Percentiles rank a stretch among this genome's conserved stretches.
Conservation (phyloP, 768 basidiomycete species). For the Mycena leptocephala region DNA sequence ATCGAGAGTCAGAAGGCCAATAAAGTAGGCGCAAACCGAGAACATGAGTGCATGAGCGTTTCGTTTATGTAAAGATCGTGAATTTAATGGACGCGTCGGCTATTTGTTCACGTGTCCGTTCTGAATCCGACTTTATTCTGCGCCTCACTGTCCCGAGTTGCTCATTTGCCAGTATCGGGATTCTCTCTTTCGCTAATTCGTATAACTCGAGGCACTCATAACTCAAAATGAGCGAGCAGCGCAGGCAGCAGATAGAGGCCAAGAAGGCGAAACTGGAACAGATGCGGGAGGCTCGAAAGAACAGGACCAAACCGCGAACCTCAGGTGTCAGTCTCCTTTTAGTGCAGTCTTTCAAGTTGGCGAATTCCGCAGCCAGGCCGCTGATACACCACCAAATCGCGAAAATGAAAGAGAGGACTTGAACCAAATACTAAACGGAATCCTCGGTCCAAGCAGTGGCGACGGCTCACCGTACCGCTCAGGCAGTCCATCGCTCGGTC, state of each 20-base stretch:
- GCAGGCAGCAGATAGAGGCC: slow-evolving; percentile 91
- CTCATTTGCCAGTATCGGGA: too few species aligned
- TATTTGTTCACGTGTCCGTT: slow-evolving; percentile 11
- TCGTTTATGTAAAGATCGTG: too few species aligned
- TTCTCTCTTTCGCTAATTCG: background rate
- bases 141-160: too few species aligned
- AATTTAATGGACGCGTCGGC: background rate
- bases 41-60: too few species aligned
- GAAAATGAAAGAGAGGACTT: slow-evolving; percentile 79
- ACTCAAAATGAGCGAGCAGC: slow-evolving; percentile 71
- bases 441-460: slow-evolving; percentile 69
- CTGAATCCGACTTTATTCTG: too few species aligned
- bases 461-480: slow-evolving; percentile 82
- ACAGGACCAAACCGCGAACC: slow-evolving; percentile 68
- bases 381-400: slow-evolving; percentile 56
- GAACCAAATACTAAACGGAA: slow-evolving; percentile 73
- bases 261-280: slow-evolving; percentile 92
- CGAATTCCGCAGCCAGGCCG: slow-evolving; percentile 44
- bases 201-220: background rate
- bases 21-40: too few species aligned
- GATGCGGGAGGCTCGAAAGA: slow-evolving; percentile 83
- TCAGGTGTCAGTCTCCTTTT: slow-evolving; percentile 52
- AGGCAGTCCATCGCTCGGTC: slow-evolving; percentile 17
- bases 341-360: slow-evolving; percentile 3
- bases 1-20: too few species aligned